Evolutionary conservation across 1,284 basidiomycete genomes (phyloP), one percentile per base, ranked within the genome.

Genomic region (Fomitiporia mediterranea): DNA sequence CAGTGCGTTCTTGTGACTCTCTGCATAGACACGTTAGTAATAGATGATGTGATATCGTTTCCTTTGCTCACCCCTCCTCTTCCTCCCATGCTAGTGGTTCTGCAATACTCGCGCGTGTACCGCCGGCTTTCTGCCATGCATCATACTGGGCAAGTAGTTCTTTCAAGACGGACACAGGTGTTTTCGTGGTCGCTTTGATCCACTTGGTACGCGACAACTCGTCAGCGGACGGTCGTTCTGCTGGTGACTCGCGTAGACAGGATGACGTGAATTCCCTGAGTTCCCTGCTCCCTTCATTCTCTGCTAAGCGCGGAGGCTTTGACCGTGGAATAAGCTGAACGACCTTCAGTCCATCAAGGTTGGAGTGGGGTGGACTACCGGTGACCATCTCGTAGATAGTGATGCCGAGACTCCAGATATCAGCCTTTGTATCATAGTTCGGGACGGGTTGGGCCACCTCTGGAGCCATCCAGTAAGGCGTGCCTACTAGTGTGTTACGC

Each of bases 401-500:
- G 66, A 98, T 95, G 4, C 95, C 95, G 56, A 98, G 72, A 64
- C 91, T 94, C 95, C 95, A 98, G 50, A 98, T 93, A 66, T 98
- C 96, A 3, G 95, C 96, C 67, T 94, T 93, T 30, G 89, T 88
- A 66, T 98, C 95, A 69, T 99, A 99, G 43, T 87, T 79, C 32
- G 91, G 84, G 2, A 89, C 84, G 38, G 87, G 84, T 60, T 93
- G 89, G 15, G 96, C 91, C 4, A 98, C 94, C 71, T 98, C 96
- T 0, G 95, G 95, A 0, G 95, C 95, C 96, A 98, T 98, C 95
- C 95, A 98, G 68, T 96, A 93, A 0, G 94, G 95, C 0, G 96
- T 98, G 1, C 96, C 96, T 59, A 95, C 92, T 62, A 98, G 84
- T 0, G 95, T 98, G 48, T 93, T 94, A 21, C 95, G 83, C 70